phyloP scores from a whole-genome alignment of 1,284 basidiomycete genomes.

The Cystobasidium slooffiae region DNA sequence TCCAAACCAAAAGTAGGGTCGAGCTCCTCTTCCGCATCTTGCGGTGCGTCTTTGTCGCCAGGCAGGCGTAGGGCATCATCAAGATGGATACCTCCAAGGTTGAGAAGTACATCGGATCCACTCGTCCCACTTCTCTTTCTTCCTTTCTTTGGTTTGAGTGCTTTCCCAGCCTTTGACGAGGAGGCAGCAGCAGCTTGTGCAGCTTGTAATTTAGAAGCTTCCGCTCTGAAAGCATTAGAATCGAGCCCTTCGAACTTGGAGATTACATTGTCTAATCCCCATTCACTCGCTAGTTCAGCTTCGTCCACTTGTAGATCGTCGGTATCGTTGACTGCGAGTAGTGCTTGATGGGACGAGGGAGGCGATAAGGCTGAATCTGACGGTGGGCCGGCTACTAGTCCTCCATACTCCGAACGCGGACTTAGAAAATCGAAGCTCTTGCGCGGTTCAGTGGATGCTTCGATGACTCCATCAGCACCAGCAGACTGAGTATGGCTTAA shows the following conservation, averaged over 20 bases:
- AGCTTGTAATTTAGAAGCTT: slow-evolving; percentile 23
- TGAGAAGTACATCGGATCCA: slow-evolving; percentile 14
- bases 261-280: slow-evolving; percentile 42
- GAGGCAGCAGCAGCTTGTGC: slow-evolving; percentile 2
- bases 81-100: background rate
- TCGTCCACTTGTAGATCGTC: slow-evolving; percentile 30
- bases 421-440: too few relatives aligned
- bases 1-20: background rate
- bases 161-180: background rate
- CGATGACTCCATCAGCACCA: too few relatives aligned
- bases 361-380: too few relatives aligned
- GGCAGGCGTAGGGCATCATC: background rate
- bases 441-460: too few relatives aligned
- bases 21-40: slow-evolving; percentile 19
- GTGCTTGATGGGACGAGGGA: too few relatives aligned
- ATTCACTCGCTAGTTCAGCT: slow-evolving; percentile 33
- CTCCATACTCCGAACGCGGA: too few relatives aligned
- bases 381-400: too few relatives aligned
- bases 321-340: too few relatives aligned
- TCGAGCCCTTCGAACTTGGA: slow-evolving; percentile 31
- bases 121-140: slow-evolving; percentile 22
- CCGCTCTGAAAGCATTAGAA: slow-evolving; percentile 23
- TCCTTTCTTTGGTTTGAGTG: slow-evolving; percentile 10
- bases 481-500: too few relatives aligned
- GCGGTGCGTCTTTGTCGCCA: background rate